phyloP scores from a whole-genome alignment of 192 early-diverging fungal species.

The Rhizophagus sp. region DNA sequence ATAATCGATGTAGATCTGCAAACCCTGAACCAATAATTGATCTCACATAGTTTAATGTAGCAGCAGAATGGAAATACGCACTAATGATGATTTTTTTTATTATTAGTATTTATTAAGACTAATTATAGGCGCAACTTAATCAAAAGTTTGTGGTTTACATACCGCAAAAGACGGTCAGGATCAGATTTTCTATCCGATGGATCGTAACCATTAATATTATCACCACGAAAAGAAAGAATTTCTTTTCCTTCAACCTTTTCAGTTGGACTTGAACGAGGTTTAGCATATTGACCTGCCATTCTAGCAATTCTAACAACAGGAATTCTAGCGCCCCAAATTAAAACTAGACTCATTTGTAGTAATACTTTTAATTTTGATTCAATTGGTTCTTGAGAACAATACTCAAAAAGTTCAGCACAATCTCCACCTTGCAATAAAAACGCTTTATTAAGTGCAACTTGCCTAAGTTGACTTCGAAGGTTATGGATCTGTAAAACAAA shows the following conservation, averaged over 20 bases:
- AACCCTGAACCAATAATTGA: constrained; percentile 80
- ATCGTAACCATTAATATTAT: constrained; percentile 97
- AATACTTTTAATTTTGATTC: constrained; percentile 96
- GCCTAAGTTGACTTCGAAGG: constrained; percentile 77
- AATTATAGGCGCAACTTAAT: too few relatives aligned
- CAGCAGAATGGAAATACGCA: constrained; percentile 97
- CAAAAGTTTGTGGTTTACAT: constrained; percentile 6
- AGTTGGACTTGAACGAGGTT: constrained; percentile 90
- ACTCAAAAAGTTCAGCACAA: constrained; percentile 98
- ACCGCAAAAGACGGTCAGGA: constrained; percentile 86
- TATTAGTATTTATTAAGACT: background rate
- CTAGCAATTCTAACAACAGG: constrained; percentile 95
- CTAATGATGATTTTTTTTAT: constrained; percentile 30
- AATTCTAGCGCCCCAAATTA: constrained; percentile 91
- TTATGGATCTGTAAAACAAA: constrained; percentile 64
- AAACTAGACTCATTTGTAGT: constrained; percentile 95
- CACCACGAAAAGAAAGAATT: constrained; percentile 90
- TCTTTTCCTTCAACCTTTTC: constrained; percentile 84
- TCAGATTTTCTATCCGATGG: constrained; percentile 84
- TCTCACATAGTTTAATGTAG: constrained; percentile 94
- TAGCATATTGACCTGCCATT: constrained; percentile 99
- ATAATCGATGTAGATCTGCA: constrained; percentile 90
- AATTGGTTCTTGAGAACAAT: constrained; percentile 90
- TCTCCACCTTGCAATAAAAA: constrained; percentile 98
- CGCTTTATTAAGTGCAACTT: constrained; percentile 88